Evolutionary conservation across 345 rosid species (phyloP), one percentile per base, ranked within the genome.

Genomic region (Camelina sativa): DNA sequence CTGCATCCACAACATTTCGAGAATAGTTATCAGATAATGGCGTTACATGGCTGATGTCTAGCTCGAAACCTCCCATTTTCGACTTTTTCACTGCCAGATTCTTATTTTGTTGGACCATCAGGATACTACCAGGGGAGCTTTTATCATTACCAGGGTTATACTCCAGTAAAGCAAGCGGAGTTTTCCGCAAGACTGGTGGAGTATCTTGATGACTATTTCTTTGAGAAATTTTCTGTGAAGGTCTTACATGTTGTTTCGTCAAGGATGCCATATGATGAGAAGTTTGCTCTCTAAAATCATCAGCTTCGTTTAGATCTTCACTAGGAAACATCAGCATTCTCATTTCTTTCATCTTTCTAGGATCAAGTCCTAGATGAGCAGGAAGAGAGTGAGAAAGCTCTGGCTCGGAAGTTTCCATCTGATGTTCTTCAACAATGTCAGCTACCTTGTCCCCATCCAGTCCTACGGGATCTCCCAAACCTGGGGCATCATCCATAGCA

Each of bases 321-420:
- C 28, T 35, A 71, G 90, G 94, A 79, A 92, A 95, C 98, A 95
- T 88, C 78, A 92, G 57, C 96, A 86, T 89, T 82, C 92, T 90
- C 97, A 92, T 88, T 79, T 95, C 97, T 67, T 80, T 85, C 97
- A 95, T 88, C 75, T 84, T 92, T 66, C 69, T 79, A 2, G 93
- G 98, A 76, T 95, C 96, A 78, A 95, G 97, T 60, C 99, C 88
- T 38, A 95, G 89, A 88, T 90, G 94, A 20, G 96, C 83, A 71
- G 97, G 99, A 80, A 92, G 96, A 79, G 99, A 92, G 82, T 89
- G 98, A 82, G 96, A 88, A 83, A 95, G 94, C 82, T 85, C 83
- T 15, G 84, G 82, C 72, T 80, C 89, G 69, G 41, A 73, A 78
- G 76, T 67, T 65, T 85, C 83, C 52, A 83, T 69, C 51, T 34